These are phyloP conservation scores for Leucoagaricus sp. DNA, from an alignment of 1,284 basidiomycete species.

Conservation along the genomic window DNA sequence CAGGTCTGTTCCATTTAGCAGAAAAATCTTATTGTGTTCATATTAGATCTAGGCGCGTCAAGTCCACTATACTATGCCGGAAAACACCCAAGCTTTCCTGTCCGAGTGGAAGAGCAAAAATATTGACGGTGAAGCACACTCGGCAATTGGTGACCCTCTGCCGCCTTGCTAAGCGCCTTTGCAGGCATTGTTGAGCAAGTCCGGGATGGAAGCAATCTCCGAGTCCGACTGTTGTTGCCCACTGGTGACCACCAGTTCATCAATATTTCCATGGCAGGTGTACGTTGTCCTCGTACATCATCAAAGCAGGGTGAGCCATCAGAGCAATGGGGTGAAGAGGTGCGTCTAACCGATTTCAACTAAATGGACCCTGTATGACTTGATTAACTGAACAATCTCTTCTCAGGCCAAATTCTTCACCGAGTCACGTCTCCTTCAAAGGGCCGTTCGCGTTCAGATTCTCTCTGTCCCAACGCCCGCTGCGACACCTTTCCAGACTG, in stretches of 20 bases:
- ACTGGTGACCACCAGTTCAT: conserved; percentile 87
- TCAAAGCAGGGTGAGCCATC: conserved; percentile 75
- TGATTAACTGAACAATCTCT: too few species aligned
- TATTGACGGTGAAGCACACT: conserved; percentile 69
- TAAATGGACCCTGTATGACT: too few species aligned
- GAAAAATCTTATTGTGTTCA: too few species aligned
- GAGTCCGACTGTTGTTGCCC: conserved; percentile 86
- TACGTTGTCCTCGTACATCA: conserved; percentile 76
- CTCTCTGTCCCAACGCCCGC: conserved; percentile 85
- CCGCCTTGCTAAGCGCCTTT: conserved; percentile 31
- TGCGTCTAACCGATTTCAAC: conserved; percentile 35
- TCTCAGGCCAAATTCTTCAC: conserved; percentile 90
- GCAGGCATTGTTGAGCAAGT: conserved; percentile 95
- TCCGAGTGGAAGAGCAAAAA: conserved; percentile 89
- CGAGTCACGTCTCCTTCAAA: conserved; percentile 90
- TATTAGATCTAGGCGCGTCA: conserved; percentile 72
- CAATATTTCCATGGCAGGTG: conserved; percentile 85
- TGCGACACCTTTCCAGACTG: conserved; percentile 80
- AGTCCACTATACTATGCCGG: conserved; percentile 88
- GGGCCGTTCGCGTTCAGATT: conserved; percentile 83
- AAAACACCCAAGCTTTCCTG: conserved; percentile 87
- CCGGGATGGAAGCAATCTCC: conserved; percentile 89
- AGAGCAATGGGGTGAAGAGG: conserved; percentile 87
- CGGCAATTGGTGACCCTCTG: conserved; percentile 11
- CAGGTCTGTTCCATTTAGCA: conserved; percentile 68